A percentile compares a stretch with the other conserved stretches of the same genome.
These are phyloP conservation scores for Phytopythium montanum DNA, from an alignment of 352 stramenopile species.

Conservation along the genomic window DNA sequence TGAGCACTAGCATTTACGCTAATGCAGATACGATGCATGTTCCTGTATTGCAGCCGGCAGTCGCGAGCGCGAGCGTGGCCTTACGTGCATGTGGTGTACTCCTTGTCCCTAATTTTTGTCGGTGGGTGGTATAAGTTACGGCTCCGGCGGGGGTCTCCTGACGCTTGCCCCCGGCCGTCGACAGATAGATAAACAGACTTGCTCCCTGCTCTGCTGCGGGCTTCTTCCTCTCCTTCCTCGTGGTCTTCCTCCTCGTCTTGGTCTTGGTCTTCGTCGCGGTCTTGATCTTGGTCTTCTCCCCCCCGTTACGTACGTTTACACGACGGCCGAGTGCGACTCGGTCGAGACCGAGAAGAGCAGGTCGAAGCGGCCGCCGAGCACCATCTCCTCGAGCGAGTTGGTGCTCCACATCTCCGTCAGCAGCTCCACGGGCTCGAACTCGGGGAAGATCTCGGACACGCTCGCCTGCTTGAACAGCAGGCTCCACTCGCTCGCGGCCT, in stretches of 20 bases:
- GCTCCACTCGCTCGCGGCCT: slow-evolving; percentile 12
- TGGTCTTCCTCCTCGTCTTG: background rate
- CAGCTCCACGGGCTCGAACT: slow-evolving; percentile 36
- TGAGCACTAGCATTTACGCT: too few relatives aligned
- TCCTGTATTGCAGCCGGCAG: too few relatives aligned
- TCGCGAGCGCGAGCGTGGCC: too few relatives aligned
- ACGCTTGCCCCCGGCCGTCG: background rate
- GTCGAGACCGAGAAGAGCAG: slow-evolving; percentile 22
- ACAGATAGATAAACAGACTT: background rate
- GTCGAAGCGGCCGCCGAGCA: slow-evolving; percentile 26
- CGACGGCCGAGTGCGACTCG: slow-evolving; percentile 8
- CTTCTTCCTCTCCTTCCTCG: background rate
- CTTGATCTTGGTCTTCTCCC: background rate
- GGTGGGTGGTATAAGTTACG: slow-evolving; percentile 3
- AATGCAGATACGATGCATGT: too few relatives aligned
- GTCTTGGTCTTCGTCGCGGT: background rate
- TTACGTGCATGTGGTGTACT: background rate
- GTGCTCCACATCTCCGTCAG: slow-evolving; percentile 44
- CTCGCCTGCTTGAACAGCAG: slow-evolving; percentile 18
- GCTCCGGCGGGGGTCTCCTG: background rate
- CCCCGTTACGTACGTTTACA: background rate
- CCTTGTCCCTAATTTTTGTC: slow-evolving; percentile 1
- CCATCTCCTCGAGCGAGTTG: slow-evolving; percentile 42
- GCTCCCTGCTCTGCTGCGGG: background rate
- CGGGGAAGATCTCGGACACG: slow-evolving; percentile 42